Base-by-base conservation (phyloP, 495 filamentous ascomycete species). In the Parathielavia hyrcaniae region DNA sequence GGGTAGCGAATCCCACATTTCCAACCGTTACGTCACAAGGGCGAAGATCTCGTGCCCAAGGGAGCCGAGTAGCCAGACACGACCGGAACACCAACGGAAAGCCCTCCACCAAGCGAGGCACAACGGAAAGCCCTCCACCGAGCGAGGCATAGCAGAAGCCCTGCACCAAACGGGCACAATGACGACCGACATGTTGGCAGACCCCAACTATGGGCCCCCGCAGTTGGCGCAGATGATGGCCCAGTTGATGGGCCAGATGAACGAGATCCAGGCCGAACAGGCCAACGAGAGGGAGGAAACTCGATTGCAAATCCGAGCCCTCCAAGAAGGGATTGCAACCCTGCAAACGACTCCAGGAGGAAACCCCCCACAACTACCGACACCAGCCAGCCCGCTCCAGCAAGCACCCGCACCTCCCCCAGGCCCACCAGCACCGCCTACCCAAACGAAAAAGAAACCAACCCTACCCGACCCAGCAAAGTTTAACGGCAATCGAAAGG, bases 41-140 rank as follows among this genome's bases (percentile, higher is more conserved):
- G 47, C 47, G 9, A 12, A 19, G 30, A 49, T 16, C 47, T 49
- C 47, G 47, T n/a, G 47, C 47, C 47, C 5, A 49, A 49, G 30
- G 47, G 47, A 49, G 47, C 30, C 47, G 47, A 49, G 47, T 49
- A 49, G 47, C 26, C 16, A 49, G 47, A n/a, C 30, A 49, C 47
- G 47, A 49, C 47, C n/a, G 26, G 47, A n/a, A 49, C 47, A 49
- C 47, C 26, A 30, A 30, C 6, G 2, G 6, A 30, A 6, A 30
- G 6, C 26, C 26, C 26, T 30, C 26, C 26, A 30, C 2, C 26
- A 2, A 30, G 3, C 26, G 26, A 30, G 26, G 26, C 6, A 30
- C 26, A 6, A n/a, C 26, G 26, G 3, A 6, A 30, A 6, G 3
- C 26, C 26, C 3, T 30, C 26, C 26, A 2, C 6, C 26, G 3